phyloP scores from a whole-genome alignment of 1,284 basidiomycete genomes.

The Anthracocystis walkeri region DNA sequence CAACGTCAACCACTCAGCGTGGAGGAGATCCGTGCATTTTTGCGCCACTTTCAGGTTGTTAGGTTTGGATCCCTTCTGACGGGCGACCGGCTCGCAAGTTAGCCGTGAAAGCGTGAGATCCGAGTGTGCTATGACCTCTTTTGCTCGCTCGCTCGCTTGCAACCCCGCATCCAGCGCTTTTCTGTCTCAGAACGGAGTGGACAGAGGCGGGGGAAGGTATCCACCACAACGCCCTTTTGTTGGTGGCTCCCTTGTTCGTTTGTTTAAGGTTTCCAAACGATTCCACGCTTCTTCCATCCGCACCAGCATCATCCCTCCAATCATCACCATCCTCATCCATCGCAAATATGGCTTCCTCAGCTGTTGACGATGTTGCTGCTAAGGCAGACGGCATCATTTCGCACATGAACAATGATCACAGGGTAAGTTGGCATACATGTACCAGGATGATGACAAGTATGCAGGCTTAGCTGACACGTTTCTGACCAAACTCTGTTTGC shows the following conservation, averaged over 20 bases:
- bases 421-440: constrained; percentile 23
- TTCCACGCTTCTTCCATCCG: constrained; percentile 10
- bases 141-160: constrained; percentile 1
- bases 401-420: constrained; percentile 56
- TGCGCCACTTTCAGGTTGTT: neutral
- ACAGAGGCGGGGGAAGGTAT: neutral
- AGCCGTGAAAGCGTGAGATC: constrained; percentile 25
- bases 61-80: neutral
- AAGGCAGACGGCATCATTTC: constrained; percentile 48
- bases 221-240: neutral
- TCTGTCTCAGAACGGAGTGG: neutral
- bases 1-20: neutral
- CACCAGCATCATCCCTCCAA: constrained; percentile 3
- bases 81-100: constrained; percentile 4
- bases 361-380: constrained; percentile 40
- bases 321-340: neutral
- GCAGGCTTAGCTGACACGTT: neutral
- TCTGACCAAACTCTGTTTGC: neutral
- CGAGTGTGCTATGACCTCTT: neutral
- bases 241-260: neutral
- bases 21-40: constrained; percentile 6
- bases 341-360: constrained; percentile 14
- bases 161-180: constrained; percentile 1
- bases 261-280: constrained; percentile 1
- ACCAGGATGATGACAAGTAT: too few species aligned